A percentile compares a stretch with the other conserved stretches of the same genome.
These are phyloP conservation scores for Nymphaea colorata DNA, from an alignment of 164 flowering plant genomes.

Conservation along the genomic window DNA sequence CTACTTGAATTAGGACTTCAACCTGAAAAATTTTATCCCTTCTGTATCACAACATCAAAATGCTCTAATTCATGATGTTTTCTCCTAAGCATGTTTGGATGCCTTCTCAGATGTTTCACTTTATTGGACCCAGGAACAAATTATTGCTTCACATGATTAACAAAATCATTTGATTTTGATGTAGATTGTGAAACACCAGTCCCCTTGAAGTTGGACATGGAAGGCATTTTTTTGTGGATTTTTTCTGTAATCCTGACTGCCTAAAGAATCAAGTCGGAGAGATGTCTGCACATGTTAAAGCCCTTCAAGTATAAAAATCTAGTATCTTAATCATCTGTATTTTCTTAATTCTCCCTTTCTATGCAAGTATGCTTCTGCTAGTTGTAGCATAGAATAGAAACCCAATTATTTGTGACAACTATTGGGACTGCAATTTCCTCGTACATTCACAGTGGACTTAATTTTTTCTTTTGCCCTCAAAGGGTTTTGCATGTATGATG, in stretches of 20 bases:
- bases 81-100: no score
- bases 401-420: background rate
- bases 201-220: constrained; percentile 72
- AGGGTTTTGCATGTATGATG: no score
- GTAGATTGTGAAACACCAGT: constrained; percentile 91
- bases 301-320: constrained; percentile 36
- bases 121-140: no score
- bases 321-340: background rate
- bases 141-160: no score
- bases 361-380: background rate
- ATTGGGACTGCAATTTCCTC: background rate
- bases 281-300: constrained; percentile 63
- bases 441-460: no score
- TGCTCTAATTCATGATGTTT: no score
- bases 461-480: no score
- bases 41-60: no score
- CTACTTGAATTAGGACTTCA: no score
- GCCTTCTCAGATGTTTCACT: no score
- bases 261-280: constrained; percentile 79
- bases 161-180: background rate
- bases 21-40: no score
- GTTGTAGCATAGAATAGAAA: background rate
- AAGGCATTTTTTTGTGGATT: constrained; percentile 85
- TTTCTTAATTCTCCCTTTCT: background rate
- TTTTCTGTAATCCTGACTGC: constrained; percentile 95